Evolutionary conservation across 768 basidiomycete genomes (phyloP), one percentile per base, ranked within the genome.

Genomic region (Mycena venus): DNA sequence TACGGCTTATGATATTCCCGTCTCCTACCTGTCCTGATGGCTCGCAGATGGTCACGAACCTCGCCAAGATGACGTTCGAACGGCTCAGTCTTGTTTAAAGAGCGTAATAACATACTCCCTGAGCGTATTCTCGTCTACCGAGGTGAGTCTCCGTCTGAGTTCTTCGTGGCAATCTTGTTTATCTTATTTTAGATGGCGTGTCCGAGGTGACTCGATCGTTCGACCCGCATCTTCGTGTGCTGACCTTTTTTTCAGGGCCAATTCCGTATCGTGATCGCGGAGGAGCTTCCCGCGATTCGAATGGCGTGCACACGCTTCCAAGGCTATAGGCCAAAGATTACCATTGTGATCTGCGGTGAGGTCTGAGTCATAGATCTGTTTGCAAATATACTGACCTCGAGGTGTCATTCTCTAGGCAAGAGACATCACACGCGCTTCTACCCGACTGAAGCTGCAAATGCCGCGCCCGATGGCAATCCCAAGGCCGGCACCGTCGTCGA

Each of bases 401-500:
- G 53, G 17, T 31, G 23, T n/a, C 19, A 21, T 59, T 31, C 4
- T 31, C 27, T 31, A 62, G 95, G 90, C 2, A 88, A 90, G 80
- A 83, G 86, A 4, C 87, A 88, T 51, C 87, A 90, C 77, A 90
- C 89, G 19, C 88, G 93, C 10, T 92, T 93, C 84, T 95, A 91
- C 78, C 91, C 94, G 0, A 88, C 90, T 0, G 86, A 90, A 59
- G 78, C 80, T 8, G 80, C 80, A 2, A 80, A 89, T 44, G 92
- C 88, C 4, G 92, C 93, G 78, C 81, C 81, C 51, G 92, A 93
- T 70, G 93, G 93, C 0, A 96, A 96, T 78, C 93, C 95, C 0
- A 87, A 87, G 15, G 90, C 95, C 0, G 95, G 95, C 3, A 95
- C 95, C 1, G 91, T 96, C 3, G 92, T 95, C n/a, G 95, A 96